Base-by-base conservation (phyloP, 2,329 filamentous ascomycete species). In the Cladobotryum mycophilum region DNA sequence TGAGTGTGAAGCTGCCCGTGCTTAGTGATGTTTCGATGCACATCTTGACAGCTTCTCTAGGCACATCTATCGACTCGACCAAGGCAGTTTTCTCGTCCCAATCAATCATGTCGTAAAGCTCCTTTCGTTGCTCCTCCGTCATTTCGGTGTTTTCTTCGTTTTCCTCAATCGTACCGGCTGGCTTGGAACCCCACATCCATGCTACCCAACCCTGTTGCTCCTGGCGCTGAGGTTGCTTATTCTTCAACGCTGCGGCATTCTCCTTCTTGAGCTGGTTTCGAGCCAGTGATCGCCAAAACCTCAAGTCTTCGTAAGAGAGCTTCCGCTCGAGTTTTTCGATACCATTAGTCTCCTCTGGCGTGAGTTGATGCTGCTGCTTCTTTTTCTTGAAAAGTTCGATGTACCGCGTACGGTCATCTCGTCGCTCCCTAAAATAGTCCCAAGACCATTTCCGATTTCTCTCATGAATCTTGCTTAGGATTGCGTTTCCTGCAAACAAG, bases 301-400 rank as follows among this genome's bases (percentile, higher is more conserved):
- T 86, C 48, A 99, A 76, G 64, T 99, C 95, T 67, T 99, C 93
- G 64, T 99, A 99, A 34, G 79, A 84, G 2, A 96, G 77, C 65
- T 96, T 96, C 74, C 81, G 82, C 66, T 99, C 93, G 2, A 99
- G 77, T 45, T 76, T 76, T 41, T 85, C 81, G 2, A 96, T 65
- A 37, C 91, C 87, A 41, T 85, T 82, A 2, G 69, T 76, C 58
- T 99, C 93, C 7, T 84, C 75, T 0, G 83, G 67, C 0, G 82
- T 78, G 11, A 96, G 71, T 53, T 88, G 86, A 54, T 84, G 82
- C 59, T 81, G 84, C 55, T 85, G 80, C 63, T 89, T 90, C 68
- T 84, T 88, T 72, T 96, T 96, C 70, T 97, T 99, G 79, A 97
- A 99, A 1, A 99, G 73, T 53, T 89, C 83, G 54, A 97, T 96